These are phyloP conservation scores for Planoprotostelium fungivorum DNA, from an alignment of 78 protist genomes.

Conservation along the genomic window DNA sequence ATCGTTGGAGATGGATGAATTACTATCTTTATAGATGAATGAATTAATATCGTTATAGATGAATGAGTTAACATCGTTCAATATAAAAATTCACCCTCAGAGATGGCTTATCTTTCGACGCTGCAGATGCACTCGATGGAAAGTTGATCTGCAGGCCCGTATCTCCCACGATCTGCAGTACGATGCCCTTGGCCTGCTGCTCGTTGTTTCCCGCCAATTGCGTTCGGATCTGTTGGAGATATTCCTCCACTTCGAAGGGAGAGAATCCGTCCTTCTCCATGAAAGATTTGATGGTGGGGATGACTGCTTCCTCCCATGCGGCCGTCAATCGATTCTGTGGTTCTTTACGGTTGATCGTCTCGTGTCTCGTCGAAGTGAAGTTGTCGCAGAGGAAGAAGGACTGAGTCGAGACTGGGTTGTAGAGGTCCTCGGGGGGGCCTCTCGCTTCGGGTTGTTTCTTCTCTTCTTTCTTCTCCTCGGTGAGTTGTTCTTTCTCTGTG, in stretches of 20 bases:
- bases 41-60: not conserved
- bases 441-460: not conserved
- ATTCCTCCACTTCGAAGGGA: conserved; percentile 6
- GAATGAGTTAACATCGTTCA: not conserved
- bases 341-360: not conserved
- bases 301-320: conserved; percentile 1
- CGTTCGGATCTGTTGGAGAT: conserved; percentile 1
- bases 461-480: not conserved
- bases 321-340: not conserved
- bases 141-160: not conserved
- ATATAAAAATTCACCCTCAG: not conserved
- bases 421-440: not conserved
- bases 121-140: not conserved
- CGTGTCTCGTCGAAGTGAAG: not conserved
- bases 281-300: not conserved
- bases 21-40: not conserved
- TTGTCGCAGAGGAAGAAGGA: not conserved
- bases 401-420: not conserved
- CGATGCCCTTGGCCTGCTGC: not conserved
- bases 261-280: conserved; percentile 14
- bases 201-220: not conserved
- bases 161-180: conserved; percentile 5
- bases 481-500: not conserved
- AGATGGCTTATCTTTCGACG: not conserved
- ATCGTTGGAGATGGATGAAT: not conserved